Percentiles rank a stretch among this genome's conserved stretches.
Evolutionary conservation across 148 eudicot species (phyloP).

Genomic region (Polygonum aviculare): DNA sequence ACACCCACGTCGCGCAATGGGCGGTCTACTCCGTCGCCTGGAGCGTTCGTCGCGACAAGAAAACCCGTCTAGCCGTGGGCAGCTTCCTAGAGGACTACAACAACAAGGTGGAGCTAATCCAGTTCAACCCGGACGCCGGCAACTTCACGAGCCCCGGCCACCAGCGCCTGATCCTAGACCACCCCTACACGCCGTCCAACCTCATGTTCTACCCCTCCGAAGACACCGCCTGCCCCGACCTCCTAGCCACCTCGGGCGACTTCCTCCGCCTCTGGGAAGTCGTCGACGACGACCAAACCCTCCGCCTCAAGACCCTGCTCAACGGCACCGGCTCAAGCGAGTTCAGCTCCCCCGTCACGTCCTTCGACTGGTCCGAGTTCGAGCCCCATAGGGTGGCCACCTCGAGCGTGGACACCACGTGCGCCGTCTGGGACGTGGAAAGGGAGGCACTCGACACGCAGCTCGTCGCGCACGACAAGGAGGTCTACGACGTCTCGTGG

Average conservation of each 20-base stretch:
- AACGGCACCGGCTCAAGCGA: conserved; percentile 37
- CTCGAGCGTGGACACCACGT: conserved; percentile 52
- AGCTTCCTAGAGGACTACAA: conserved; percentile 42
- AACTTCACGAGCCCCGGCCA: conserved; percentile 26
- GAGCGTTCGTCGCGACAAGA: conserved; percentile 44
- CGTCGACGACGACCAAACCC: conserved; percentile 14
- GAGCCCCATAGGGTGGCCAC: conserved; percentile 48
- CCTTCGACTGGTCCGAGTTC: conserved; percentile 60
- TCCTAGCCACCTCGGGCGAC: conserved; percentile 39
- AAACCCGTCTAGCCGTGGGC: conserved; percentile 45
- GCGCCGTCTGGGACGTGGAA: conserved; percentile 63
- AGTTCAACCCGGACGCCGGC: conserved; percentile 37
- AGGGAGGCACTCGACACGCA: conserved; percentile 50
- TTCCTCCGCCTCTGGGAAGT: conserved; percentile 46
- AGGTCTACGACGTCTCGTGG: conserved; percentile 66
- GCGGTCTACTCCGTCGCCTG: conserved; percentile 52
- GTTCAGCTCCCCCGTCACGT: conserved; percentile 42
- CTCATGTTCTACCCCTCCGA: conserved; percentile 40
- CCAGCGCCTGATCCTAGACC: conserved; percentile 26
- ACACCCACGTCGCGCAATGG: conserved; percentile 58
- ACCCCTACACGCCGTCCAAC: conserved; percentile 44
- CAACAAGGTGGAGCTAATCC: conserved; percentile 45
- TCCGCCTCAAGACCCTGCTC: conserved; percentile 30
- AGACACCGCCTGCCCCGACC: conserved; percentile 39
- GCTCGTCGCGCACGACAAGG: conserved; percentile 64